Base-by-base conservation (phyloP, 768 basidiomycete genomes). In the Boletellus emodensis region DNA sequence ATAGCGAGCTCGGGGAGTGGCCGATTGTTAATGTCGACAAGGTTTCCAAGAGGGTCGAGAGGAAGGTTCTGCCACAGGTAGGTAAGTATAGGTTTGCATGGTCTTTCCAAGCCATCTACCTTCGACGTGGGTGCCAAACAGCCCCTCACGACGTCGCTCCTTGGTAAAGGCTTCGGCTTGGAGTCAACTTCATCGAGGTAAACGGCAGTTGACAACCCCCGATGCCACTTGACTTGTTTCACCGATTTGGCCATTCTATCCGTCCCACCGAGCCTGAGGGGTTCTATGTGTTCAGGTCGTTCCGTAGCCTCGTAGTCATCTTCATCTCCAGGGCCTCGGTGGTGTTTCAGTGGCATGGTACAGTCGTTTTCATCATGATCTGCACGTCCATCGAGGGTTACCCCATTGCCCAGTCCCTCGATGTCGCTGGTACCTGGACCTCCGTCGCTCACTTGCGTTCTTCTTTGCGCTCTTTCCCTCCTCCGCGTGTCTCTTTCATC, bases 221-320 rank as follows among this genome's bases (percentile, higher is more conserved):
- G 74, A 61, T 90, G 80, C 90, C 90, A 92, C 63, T 87, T 86
- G 38, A 92, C 90, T 48, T 82, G 73, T 61, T 83, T 79, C 61
- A 71, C 68, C 42, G 70, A 64, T 47, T 56, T 64, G 37, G 32
- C 49, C 44, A 61, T 58, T 35, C 63, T 65, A 41, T 61, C 69
- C 17, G 63, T 71, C 24, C 69, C 71, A 14, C 56, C 63, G 32
- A 71, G 72, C 46, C 69, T 65, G 17, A 70, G 63, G 14, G 72
- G 64, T 64, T 80, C 82, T 47, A 67, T 65, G 41, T 70, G 67
- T 24, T 70, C 69, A 33, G 71, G 68, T 56, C 71, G 71, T 40
- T 76, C 71, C 3, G 88, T 87, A 11, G 85, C 87, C 59, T 77
- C 75, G 57, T 89, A 90, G 52, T 89, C 88, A 58, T 85, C 89